Conservation (phyloP, 176 grass and related monocot genomes). For the Olyra latifolia region DNA sequence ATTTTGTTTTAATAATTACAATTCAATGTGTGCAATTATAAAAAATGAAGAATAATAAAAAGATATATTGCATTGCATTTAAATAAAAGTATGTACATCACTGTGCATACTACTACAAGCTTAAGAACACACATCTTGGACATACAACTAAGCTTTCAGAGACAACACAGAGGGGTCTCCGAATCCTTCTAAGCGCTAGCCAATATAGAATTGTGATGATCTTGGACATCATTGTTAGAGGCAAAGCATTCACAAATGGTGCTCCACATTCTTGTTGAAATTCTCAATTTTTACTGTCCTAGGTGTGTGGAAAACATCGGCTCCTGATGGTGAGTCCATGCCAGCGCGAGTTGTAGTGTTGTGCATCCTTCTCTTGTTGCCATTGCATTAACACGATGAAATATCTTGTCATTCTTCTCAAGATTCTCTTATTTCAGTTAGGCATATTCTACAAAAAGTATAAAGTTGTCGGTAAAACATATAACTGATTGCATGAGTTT, state of each 20-base stretch:
- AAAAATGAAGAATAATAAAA: too few species aligned
- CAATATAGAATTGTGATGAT: background rate
- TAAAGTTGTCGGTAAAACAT: background rate
- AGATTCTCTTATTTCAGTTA: constrained; percentile 39
- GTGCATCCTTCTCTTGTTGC: constrained; percentile 51
- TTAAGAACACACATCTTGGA: too few species aligned
- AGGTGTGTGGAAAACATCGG: constrained; percentile 46
- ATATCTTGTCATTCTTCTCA: constrained; percentile 39
- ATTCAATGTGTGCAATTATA: too few species aligned
- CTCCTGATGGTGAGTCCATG: constrained; percentile 62
- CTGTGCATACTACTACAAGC: too few species aligned
- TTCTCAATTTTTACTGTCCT: constrained; percentile 54
- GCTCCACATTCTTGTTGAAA: constrained; percentile 45
- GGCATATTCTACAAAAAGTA: constrained; percentile 19
- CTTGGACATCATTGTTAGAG: background rate
- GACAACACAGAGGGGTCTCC: constrained; percentile 41
- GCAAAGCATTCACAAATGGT: constrained; percentile 35
- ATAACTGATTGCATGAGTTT: background rate
- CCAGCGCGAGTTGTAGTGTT: constrained; percentile 52
- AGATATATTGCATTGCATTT: too few species aligned
- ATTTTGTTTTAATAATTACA: too few species aligned
- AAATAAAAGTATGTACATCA: too few species aligned
- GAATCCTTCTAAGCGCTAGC: constrained; percentile 34
- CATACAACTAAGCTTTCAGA: constrained; percentile 34
- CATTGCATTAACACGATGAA: constrained; percentile 32